These are phyloP conservation scores for Heliamphora exappendiculata DNA, from an alignment of 148 eudicot species.

Conservation along the genomic window DNA sequence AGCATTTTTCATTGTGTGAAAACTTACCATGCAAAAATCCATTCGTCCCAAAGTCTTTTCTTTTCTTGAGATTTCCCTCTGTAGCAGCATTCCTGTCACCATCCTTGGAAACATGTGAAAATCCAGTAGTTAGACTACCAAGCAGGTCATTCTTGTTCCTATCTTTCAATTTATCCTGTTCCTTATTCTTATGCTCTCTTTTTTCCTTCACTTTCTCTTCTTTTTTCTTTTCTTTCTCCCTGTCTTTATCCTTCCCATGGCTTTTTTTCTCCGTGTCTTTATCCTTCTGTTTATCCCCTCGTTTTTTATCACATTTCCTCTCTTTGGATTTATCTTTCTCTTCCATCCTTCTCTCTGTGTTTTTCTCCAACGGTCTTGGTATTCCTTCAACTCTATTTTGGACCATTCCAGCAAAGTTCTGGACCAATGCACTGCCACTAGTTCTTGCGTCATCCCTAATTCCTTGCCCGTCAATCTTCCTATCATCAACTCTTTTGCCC, in stretches of 20 bases:
- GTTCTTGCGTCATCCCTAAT: conserved; percentile 19
- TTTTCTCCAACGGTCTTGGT: conserved; percentile 32
- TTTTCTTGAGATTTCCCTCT: conserved; percentile 42
- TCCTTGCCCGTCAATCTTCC: conserved; percentile 28
- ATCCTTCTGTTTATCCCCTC: conserved; percentile 32
- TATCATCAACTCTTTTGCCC: conserved; percentile 34
- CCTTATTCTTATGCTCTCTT: conserved; percentile 31
- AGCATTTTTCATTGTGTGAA: conserved; percentile 6
- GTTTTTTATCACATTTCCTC: conserved; percentile 24
- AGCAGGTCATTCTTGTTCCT: conserved; percentile 25
- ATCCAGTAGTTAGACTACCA: conserved; percentile 18
- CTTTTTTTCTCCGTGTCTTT: conserved; percentile 36
- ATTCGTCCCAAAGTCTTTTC: conserved; percentile 54
- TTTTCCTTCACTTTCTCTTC: conserved; percentile 39
- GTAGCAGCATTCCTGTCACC: conserved; percentile 25
- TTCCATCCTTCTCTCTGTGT: conserved; percentile 27
- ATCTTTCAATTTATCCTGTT: conserved; percentile 31
- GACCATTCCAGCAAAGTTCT: conserved; percentile 23
- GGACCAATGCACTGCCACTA: conserved; percentile 23
- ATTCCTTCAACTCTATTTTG: conserved; percentile 29
- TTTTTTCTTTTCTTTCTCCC: conserved; percentile 38
- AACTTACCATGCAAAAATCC: conserved; percentile 76
- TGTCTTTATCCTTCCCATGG: conserved; percentile 35
- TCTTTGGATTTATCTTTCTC: conserved; percentile 41
- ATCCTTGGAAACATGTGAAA: conserved; percentile 20